Conservation (phyloP, 2,329 filamentous ascomycete genomes). For the Leptosphaerulina australis region DNA sequence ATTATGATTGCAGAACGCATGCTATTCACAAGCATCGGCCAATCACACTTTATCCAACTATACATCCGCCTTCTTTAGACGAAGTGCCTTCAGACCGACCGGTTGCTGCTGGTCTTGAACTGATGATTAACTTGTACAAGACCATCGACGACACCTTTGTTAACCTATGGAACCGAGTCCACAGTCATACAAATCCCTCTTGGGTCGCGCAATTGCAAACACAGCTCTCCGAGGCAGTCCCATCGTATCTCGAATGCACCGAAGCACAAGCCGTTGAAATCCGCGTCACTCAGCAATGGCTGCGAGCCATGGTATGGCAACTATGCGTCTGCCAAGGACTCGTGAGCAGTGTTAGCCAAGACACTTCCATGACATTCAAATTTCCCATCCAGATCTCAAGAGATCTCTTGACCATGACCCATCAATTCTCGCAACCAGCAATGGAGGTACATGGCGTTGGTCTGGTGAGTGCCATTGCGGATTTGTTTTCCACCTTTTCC, state of each 20-base stretch:
- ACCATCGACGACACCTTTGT: constrained; percentile 69
- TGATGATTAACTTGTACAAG: constrained; percentile 66
- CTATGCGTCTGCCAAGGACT: constrained; percentile 70
- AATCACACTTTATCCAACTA: constrained; percentile 65
- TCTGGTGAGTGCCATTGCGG: constrained; percentile 60
- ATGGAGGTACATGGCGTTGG: constrained; percentile 78
- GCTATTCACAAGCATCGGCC: constrained; percentile 69
- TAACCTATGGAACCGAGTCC: constrained; percentile 67
- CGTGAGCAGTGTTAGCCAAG: constrained; percentile 63
- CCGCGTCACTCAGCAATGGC: constrained; percentile 72
- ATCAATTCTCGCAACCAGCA: constrained; percentile 72
- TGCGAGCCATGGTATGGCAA: constrained; percentile 74
- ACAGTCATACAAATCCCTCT: constrained; percentile 52
- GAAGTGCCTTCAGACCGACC: constrained; percentile 60
- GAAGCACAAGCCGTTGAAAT: constrained; percentile 73
- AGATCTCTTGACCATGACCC: constrained; percentile 66
- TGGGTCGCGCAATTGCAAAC: constrained; percentile 57
- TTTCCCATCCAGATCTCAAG: constrained; percentile 68
- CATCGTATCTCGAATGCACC: constrained; percentile 62
- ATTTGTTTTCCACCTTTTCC: constrained; percentile 16
- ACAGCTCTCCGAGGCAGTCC: constrained; percentile 59
- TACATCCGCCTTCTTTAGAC: constrained; percentile 58
- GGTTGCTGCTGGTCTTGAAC: constrained; percentile 64
- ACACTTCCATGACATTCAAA: constrained; percentile 66
- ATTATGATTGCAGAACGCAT: constrained; percentile 58